Evolutionary conservation across 108 stramenopile species (phyloP), one percentile per base, ranked within the genome.

Genomic region (Pseudonitzschia pungens): DNA sequence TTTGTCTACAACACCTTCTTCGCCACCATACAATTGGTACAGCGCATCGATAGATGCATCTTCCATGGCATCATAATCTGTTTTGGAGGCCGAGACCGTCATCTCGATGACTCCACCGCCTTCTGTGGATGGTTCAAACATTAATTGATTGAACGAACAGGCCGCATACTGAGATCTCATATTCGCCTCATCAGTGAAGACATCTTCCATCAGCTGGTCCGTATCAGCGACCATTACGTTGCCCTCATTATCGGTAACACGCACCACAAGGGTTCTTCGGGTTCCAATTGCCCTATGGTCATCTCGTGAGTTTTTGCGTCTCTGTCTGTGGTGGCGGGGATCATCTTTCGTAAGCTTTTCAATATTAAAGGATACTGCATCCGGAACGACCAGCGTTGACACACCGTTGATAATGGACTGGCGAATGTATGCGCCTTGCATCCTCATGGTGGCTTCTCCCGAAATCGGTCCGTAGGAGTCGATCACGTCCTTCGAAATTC

Each of bases 101-200:
- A 24, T 54, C n/a, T 24, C 53, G 53, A 32, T 62, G 6, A 62
- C 28, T 29, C 27, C 32, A 6, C 28, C 32, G 20, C 28, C 32
- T 28, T 32, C 36, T 5, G 36, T 6, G 6, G 60, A 22, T 15
- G 7, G 27, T 9, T 24, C 28, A 32, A 62, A 28, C 9, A 32
- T 62, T 7, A 29, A 7, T 62, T 62, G 60, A 62, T 62, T 62
- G 58, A 83, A 50, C 1, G 79, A 81, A 73, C 87, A 88, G 4
- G 80, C 77, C 0, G 28, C 28, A 45, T 65, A 83, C 66, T 81
- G 79, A 7, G 77, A 51, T 18, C 40, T 60, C n/a, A 88, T 68
- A 65, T 80, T 80, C 22, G 71, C 62, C 2, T 24, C 12, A 62
- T 85, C 84, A 4, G 50, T 20, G 9, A 62, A 62, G 22, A 62